These are phyloP conservation scores for Dactylellina sp. DNA, from an alignment of 2,329 filamentous ascomycete species.

Conservation along the genomic window DNA sequence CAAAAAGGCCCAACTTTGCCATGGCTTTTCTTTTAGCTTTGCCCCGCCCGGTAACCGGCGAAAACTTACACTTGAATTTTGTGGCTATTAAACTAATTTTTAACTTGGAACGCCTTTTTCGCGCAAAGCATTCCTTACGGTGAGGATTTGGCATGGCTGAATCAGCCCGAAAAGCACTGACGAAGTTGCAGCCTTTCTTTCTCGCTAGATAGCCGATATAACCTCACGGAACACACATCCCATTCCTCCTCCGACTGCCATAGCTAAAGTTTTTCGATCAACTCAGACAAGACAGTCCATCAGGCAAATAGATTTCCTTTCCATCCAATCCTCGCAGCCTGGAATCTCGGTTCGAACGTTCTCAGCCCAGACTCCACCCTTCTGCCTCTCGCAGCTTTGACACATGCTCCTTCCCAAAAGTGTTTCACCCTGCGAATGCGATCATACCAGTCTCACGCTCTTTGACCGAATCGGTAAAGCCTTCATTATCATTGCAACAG, in stretches of 20 bases:
- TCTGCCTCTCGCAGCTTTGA: slow-evolving; percentile 23
- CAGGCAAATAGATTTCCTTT: slow-evolving; percentile 17
- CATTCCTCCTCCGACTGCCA: no score
- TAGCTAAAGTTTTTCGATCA: background rate
- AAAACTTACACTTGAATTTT: background rate
- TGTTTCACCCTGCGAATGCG: slow-evolving; percentile 35
- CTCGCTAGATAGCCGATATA: slow-evolving; percentile 1
- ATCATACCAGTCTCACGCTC: background rate
- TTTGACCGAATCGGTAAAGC: slow-evolving; percentile 8
- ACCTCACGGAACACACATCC: no score
- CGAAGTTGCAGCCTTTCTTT: background rate
- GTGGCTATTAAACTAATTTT: background rate
- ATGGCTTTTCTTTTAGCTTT: slow-evolving; percentile 13
- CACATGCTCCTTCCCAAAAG: slow-evolving; percentile 39
- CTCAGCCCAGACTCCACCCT: slow-evolving; percentile 28
- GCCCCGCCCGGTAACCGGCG: background rate
- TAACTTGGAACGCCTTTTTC: background rate
- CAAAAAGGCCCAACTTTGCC: background rate
- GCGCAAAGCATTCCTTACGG: background rate
- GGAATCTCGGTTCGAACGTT: background rate
- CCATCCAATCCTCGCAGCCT: slow-evolving; percentile 14
- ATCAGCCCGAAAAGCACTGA: background rate
- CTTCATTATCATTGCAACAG: slow-evolving; percentile 7
- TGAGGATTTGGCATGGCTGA: background rate
- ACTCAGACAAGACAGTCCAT: background rate